Base-by-base conservation (phyloP, 768 basidiomycete species). In the Baorangia bicolor region DNA sequence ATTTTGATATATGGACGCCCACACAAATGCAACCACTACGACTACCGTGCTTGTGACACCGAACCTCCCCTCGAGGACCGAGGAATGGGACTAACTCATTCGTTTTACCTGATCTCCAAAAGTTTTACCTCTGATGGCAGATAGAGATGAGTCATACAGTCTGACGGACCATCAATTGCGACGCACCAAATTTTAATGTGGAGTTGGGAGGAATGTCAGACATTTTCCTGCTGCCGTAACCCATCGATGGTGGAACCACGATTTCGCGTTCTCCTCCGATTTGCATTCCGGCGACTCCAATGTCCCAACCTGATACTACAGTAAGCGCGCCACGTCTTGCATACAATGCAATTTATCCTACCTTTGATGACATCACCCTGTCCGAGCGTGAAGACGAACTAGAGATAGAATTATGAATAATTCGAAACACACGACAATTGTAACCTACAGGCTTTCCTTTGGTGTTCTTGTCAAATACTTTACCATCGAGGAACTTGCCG, bases 321-420 rank as follows among this genome's bases (percentile, higher is more conserved):
- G 46, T 60, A 13, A 66, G 50, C 38, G 11, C 20, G 55, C 37
- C 18, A 33, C 5, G 20, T 20, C 8, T 43, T 31, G 52, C 16
- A 27, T 16, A 23, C 30, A 30, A 58, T 13, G 6, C 20, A 20
- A 40, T 44, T 38, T 41, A 31, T 57, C 75, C 43, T 54, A 86
- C 88, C 90, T 78, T 93, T 92, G 74, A 98, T 97, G 49, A 98
- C 96, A 69, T 96, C 88, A 25, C 92, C 92, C 55, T 81, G 77
- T 35, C 95, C 96, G 23, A 98, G 79, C 30, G 74, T 80, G 81
- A 94, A 94, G 40, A 75, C 73, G 73, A 94, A 89, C 83, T 92
- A 62, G 54, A 55, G 23, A 38, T 21, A 21, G 8, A 42, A 23
- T 53, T 34, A 25, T 38, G 31, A 47, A 43, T 12, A n/a, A 44